phyloP scores from a whole-genome alignment of 306 rosid species.

The Glycine tomentella region DNA sequence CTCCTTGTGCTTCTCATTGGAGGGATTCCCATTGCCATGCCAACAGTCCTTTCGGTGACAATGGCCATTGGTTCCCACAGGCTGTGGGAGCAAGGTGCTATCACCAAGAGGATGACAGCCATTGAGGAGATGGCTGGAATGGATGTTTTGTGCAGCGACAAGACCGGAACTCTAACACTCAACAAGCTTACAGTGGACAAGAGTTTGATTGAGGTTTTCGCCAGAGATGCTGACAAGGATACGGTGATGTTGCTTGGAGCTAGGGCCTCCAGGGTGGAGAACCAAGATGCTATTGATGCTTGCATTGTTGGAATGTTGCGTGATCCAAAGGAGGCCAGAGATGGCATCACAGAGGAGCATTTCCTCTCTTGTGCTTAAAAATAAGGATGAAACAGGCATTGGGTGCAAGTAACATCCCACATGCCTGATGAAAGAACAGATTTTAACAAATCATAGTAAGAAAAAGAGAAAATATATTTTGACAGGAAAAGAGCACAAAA shows the following conservation, averaged over 20 bases:
- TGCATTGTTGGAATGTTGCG: conserved; percentile 96
- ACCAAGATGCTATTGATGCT: conserved; percentile 95
- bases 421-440: too few species aligned
- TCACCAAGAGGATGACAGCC: conserved; percentile 97
- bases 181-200: conserved; percentile 91
- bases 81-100: conserved; percentile 86
- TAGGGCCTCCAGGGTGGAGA: conserved; percentile 88
- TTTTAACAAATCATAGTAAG: too few species aligned
- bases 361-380: too few species aligned
- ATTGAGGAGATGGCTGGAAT: conserved; percentile 97
- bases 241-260: conserved; percentile 72
- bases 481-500: too few species aligned
- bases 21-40: conserved; percentile 97
- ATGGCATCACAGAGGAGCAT: conserved; percentile 77
- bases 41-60: conserved; percentile 91
- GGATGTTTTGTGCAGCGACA: conserved; percentile 95
- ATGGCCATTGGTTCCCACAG: conserved; percentile 97
- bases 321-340: conserved; percentile 97
- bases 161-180: conserved; percentile 89
- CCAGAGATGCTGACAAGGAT: conserved; percentile 68
- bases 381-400: too few species aligned
- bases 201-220: conserved; percentile 75
- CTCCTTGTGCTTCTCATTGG: conserved; percentile 94
- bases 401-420: too few species aligned
- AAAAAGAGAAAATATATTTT: too few species aligned